Evolutionary conservation across 805 yeast species (phyloP).

Genomic region (Sugiyamaella americana): DNA sequence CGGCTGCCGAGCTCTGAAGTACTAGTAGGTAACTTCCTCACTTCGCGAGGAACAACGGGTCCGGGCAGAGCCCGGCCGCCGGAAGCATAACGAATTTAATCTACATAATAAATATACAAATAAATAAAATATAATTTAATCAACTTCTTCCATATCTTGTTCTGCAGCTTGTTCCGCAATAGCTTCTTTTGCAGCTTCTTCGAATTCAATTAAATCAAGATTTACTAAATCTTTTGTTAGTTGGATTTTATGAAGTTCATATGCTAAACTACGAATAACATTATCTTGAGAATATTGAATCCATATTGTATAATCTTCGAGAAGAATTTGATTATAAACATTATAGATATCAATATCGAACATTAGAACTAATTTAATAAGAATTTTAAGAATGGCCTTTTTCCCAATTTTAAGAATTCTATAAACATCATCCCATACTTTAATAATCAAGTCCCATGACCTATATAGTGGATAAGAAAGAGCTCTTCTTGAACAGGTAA

Average conservation of each 20-base stretch:
- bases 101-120: no score
- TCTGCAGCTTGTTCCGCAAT: neutral
- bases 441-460: conserved; percentile 50
- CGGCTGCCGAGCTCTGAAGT: no score
- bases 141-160: no score
- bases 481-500: conserved; percentile 66
- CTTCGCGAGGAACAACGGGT: no score
- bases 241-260: conserved; percentile 44
- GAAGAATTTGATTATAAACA: conserved; percentile 68
- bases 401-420: conserved; percentile 62
- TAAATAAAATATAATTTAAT: no score
- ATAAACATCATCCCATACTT: conserved; percentile 73
- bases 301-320: conserved; percentile 79
- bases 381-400: conserved; percentile 50
- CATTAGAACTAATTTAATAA: conserved; percentile 60
- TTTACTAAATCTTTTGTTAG: conserved; percentile 22
- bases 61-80: no score
- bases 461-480: conserved; percentile 77
- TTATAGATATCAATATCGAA: conserved; percentile 72
- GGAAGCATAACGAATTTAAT: no score
- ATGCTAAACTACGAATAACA: conserved; percentile 56
- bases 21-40: no score
- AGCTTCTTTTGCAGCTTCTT: neutral
- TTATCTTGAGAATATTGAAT: conserved; percentile 51
- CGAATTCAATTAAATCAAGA: conserved; percentile 16